These are phyloP conservation scores for Dendrobium nobile DNA, from an alignment of 106 monocot species.

Conservation along the genomic window DNA sequence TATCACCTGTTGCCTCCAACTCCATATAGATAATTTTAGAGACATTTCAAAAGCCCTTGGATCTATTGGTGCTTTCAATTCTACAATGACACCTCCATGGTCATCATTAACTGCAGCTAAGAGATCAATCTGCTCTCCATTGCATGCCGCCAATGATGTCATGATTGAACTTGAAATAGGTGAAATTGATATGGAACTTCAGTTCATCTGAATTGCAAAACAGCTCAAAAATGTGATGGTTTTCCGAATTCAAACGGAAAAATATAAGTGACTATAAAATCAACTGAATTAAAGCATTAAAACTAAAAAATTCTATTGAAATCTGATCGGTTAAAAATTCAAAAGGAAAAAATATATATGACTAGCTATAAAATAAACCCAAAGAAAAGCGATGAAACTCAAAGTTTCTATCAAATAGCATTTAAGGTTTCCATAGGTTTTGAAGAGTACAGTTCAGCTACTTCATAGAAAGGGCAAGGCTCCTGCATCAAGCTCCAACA, in stretches of 20 bases:
- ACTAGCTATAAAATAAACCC: no score
- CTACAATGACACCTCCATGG: slow-evolving; percentile 75
- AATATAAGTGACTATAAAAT: neutral
- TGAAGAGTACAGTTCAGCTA: no score
- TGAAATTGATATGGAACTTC: neutral
- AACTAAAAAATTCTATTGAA: neutral
- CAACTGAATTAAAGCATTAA: neutral
- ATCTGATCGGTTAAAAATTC: no score
- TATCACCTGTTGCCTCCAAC: slow-evolving; percentile 69
- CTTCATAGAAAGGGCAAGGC: no score
- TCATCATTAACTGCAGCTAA: slow-evolving; percentile 52
- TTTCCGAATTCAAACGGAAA: neutral
- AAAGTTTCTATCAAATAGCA: no score
- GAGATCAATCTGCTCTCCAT: slow-evolving; percentile 29
- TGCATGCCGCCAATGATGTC: neutral
- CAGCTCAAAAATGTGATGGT: neutral
- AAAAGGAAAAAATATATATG: no score
- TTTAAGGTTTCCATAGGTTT: no score
- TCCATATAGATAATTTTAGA: slow-evolving; percentile 41
- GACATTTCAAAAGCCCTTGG: slow-evolving; percentile 40
- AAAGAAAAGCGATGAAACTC: no score
- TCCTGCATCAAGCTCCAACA: no score
- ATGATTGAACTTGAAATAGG: neutral
- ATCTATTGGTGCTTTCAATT: slow-evolving; percentile 58
- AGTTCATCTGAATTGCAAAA: neutral